A percentile compares a stretch with the other conserved stretches of the same genome.
phyloP scores from a whole-genome alignment of 2,329 filamentous ascomycete species.

The Endocalyx cinctus region DNA sequence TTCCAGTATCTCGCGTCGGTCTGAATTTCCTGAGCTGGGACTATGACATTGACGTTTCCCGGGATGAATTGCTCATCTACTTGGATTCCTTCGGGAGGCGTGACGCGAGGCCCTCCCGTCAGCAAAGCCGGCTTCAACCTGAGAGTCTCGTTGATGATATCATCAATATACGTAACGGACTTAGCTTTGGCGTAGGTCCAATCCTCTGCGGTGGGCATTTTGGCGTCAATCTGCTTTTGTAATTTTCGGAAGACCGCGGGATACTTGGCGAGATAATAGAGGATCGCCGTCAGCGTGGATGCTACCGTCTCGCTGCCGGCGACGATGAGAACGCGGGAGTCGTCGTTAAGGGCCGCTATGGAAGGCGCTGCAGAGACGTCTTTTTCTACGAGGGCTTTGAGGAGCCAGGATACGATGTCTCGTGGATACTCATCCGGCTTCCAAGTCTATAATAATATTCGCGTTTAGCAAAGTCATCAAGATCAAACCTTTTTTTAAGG shows the following conservation, averaged over 20 bases:
- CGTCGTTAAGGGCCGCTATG: constrained; percentile 24
- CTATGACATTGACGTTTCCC: constrained; percentile 21
- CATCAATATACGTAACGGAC: constrained; percentile 27
- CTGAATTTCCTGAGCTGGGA: constrained; percentile 22
- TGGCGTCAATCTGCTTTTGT: constrained; percentile 23
- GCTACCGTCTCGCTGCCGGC: constrained; percentile 30
- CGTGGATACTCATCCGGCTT: constrained; percentile 21
- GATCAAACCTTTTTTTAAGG: no score
- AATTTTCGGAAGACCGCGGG: constrained; percentile 25
- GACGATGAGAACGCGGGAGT: constrained; percentile 28
- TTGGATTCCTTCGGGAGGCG: constrained; percentile 29
- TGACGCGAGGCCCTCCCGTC: constrained; percentile 30
- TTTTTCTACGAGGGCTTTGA: constrained; percentile 32
- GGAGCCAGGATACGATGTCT: constrained; percentile 35
- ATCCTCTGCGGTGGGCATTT: constrained; percentile 19
- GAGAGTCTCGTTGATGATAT: constrained; percentile 25
- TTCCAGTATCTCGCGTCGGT: constrained; percentile 15
- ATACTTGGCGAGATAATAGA: constrained; percentile 30
- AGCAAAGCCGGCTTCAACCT: constrained; percentile 33
- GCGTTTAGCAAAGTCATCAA: no score
- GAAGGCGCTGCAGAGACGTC: constrained; percentile 29
- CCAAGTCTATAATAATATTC: no score
- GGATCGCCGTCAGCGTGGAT: constrained; percentile 20
- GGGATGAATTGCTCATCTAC: constrained; percentile 30
- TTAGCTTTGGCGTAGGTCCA: constrained; percentile 27